Conservation (phyloP, 148 eudicot genomes). For the Amaranthus palmeri region DNA sequence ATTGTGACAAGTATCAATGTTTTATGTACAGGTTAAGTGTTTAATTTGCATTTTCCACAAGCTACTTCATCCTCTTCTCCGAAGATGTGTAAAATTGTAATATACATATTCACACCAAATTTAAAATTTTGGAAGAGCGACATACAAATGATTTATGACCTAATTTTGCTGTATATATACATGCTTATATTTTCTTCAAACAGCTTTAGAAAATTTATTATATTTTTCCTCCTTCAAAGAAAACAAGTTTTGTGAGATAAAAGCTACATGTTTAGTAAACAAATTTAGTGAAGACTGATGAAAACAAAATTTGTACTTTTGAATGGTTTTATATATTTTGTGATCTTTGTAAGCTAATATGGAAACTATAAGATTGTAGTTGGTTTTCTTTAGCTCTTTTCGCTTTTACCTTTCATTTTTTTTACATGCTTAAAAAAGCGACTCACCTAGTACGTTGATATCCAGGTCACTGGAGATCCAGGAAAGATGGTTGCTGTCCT, state of each 20-base stretch:
- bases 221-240: no score
- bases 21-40: neutral
- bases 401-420: neutral
- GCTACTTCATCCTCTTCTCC: neutral
- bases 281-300: no score
- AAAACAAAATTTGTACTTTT: no score
- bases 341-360: neutral
- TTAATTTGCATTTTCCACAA: neutral
- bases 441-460: conserved; percentile 8
- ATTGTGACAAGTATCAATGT: neutral
- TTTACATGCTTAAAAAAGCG: neutral
- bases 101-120: no score
- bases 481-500: conserved; percentile 85
- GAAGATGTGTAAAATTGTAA: neutral
- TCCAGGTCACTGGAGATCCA: conserved; percentile 91
- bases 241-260: no score
- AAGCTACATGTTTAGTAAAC: no score
- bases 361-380: neutral
- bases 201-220: no score
- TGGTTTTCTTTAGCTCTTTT: neutral
- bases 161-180: no score
- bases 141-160: no score
- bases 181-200: no score
- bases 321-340: neutral
- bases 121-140: no score